phyloP scores from a whole-genome alignment of 1,284 basidiomycete species.

The Irpex sp. region DNA sequence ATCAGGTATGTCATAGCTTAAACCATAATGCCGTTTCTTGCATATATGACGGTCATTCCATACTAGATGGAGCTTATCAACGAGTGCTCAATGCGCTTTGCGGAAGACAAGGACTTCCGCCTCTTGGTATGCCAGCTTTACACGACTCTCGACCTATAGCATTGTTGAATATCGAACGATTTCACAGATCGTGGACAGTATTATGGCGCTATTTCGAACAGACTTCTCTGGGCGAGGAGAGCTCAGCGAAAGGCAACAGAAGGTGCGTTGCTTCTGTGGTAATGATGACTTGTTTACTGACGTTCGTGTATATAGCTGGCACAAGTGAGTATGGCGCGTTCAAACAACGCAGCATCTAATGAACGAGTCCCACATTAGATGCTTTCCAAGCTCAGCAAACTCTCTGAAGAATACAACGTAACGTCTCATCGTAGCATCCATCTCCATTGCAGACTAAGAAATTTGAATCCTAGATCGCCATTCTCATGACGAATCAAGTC shows the following conservation, averaged over 20 bases:
- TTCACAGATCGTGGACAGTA: slow-evolving; percentile 82
- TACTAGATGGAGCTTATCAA: slow-evolving; percentile 82
- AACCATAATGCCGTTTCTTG: not conserved
- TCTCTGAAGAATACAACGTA: slow-evolving; percentile 89
- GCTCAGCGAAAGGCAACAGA: slow-evolving; percentile 88
- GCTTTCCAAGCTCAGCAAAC: slow-evolving; percentile 85
- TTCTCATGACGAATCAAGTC: slow-evolving; percentile 91
- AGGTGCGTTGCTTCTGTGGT: slow-evolving; percentile 41
- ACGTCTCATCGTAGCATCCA: slow-evolving; percentile 13
- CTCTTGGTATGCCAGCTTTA: slow-evolving; percentile 42
- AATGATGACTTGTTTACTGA: not conserved
- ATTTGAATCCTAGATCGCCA: slow-evolving; percentile 55
- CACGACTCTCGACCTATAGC: slow-evolving; percentile 22
- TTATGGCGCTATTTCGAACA: slow-evolving; percentile 93
- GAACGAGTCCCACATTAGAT: slow-evolving; percentile 46
- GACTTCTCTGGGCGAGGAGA: slow-evolving; percentile 92
- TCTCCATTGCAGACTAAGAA: slow-evolving; percentile 1
- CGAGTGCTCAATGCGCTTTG: slow-evolving; percentile 78
- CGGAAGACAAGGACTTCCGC: slow-evolving; percentile 78
- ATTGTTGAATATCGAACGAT: not conserved
- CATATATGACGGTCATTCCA: not conserved
- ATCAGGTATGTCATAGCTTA: slow-evolving; percentile 50
- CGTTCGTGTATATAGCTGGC: slow-evolving; percentile 45
- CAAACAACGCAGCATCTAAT: not conserved
- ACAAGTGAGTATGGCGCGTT: slow-evolving; percentile 39